Percentiles rank a stretch among this genome's conserved stretches.
Evolutionary conservation across 306 rosid species (phyloP).

Genomic region (Malus orientalis): DNA sequence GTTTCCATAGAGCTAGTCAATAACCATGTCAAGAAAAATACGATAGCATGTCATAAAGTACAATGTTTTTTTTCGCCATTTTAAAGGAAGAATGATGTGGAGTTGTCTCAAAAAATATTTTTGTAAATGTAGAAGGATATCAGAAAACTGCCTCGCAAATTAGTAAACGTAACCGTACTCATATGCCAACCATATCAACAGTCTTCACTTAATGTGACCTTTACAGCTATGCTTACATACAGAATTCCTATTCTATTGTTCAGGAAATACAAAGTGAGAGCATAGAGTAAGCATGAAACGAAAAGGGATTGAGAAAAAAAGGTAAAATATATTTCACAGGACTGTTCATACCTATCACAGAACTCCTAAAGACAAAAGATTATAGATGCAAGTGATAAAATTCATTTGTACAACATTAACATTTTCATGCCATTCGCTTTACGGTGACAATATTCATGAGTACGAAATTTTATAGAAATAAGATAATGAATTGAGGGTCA

Average conservation of each 20-base stretch:
- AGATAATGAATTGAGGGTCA: not conserved
- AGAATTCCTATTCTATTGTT: not conserved
- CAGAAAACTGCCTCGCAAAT: not conserved
- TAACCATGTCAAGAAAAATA: conserved; percentile 6
- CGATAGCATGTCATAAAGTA: not conserved
- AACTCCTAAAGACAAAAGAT: not conserved
- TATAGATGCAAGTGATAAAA: not conserved
- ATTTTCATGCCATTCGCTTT: too few species aligned
- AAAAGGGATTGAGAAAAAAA: not conserved
- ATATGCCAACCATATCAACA: not conserved
- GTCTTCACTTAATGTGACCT: not conserved
- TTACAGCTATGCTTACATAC: not conserved
- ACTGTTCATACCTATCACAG: not conserved
- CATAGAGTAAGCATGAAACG: not conserved
- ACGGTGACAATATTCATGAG: not conserved
- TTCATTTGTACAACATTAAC: not conserved
- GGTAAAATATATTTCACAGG: not conserved
- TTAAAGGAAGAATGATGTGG: not conserved
- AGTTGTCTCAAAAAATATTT: not conserved
- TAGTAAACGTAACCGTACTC: not conserved
- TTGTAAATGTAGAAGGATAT: not conserved
- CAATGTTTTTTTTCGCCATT: not conserved
- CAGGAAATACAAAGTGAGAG: not conserved
- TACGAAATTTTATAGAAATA: not conserved
- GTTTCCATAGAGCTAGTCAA: conserved; percentile 11